These are phyloP conservation scores for Parmelia sp. DNA, from an alignment of 495 filamentous ascomycete genomes.

Conservation along the genomic window DNA sequence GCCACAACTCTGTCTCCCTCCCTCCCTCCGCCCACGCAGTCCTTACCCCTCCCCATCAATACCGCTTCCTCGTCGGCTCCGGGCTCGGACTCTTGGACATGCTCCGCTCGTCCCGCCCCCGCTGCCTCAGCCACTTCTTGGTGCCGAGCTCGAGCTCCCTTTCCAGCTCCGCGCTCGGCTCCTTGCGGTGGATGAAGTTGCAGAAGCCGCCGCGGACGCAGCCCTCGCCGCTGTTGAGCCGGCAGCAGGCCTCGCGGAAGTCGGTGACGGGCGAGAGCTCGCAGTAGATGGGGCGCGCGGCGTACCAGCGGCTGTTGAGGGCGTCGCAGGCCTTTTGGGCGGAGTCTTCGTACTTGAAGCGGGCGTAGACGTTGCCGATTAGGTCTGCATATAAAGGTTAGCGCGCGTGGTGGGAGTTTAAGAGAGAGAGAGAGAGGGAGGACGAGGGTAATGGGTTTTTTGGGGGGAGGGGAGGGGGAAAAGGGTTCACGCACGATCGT, in stretches of 20 bases:
- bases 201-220: constrained; percentile 96
- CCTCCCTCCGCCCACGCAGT: neutral
- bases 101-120: constrained; percentile 81
- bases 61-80: constrained; percentile 66
- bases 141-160: constrained; percentile 77
- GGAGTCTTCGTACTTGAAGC: constrained; percentile 99
- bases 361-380: constrained; percentile 98
- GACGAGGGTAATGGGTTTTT: no score
- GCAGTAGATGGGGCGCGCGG: constrained; percentile 95
- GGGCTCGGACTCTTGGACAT: constrained; percentile 66
- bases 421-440: no score
- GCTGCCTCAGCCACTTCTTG: constrained; percentile 90
- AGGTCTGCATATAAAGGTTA: no score
- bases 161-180: constrained; percentile 81
- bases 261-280: constrained; percentile 94
- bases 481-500: constrained; percentile 67
- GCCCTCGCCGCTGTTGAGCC: constrained; percentile 88
- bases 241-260: constrained; percentile 96
- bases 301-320: constrained; percentile 94
- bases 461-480: neutral
- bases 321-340: constrained; percentile 90
- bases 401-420: no score
- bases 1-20: no score
- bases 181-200: constrained; percentile 98
- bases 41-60: constrained; percentile 33